Conservation (phyloP, 805 yeast species). For the Cyberlindnera mississippiensis region DNA sequence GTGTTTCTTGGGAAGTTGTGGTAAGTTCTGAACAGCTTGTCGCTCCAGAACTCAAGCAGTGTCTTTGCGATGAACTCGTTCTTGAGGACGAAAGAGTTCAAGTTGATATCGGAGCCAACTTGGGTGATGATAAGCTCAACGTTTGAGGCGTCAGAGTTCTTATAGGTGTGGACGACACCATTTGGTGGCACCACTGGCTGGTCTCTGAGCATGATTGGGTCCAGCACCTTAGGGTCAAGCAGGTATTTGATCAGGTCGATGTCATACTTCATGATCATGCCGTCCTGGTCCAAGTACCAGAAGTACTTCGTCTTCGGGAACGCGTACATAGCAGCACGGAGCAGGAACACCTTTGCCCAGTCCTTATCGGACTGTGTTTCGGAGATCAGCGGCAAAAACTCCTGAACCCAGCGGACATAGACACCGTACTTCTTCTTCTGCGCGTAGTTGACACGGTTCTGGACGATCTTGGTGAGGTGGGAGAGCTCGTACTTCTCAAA, state of each 20-base stretch:
- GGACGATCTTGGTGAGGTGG: conserved; percentile 65
- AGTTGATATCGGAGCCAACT: conserved; percentile 55
- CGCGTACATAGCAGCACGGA: conserved; percentile 89
- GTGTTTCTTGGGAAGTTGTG: conserved; percentile 52
- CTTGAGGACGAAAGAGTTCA: conserved; percentile 66
- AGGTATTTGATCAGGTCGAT: conserved; percentile 58
- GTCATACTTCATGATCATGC: conserved; percentile 68
- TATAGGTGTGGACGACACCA: conserved; percentile 66
- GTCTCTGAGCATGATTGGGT: conserved; percentile 60
- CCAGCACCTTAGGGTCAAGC: conserved; percentile 55
- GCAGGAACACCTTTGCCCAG: conserved; percentile 61
- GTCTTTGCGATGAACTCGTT: conserved; percentile 61
- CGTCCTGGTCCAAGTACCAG: conserved; percentile 81
- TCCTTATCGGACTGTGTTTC: conserved; percentile 41
- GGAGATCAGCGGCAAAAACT: conserved; percentile 58
- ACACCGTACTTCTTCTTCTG: conserved; percentile 76
- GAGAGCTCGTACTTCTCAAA: conserved; percentile 59
- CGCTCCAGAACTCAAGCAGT: conserved; percentile 76
- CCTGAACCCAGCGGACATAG: conserved; percentile 82
- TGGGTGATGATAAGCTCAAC: conserved; percentile 68
- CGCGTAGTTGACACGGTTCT: conserved; percentile 87
- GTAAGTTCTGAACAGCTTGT: conserved; percentile 65
- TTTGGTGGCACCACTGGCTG: conserved; percentile 70
- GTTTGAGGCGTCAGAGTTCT: conserved; percentile 49
- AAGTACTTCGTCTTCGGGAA: conserved; percentile 89